Evolutionary conservation across 129 eudicot species (phyloP), one percentile per base, ranked within the genome.

Genomic region (Chrysanthemum makinoi): DNA sequence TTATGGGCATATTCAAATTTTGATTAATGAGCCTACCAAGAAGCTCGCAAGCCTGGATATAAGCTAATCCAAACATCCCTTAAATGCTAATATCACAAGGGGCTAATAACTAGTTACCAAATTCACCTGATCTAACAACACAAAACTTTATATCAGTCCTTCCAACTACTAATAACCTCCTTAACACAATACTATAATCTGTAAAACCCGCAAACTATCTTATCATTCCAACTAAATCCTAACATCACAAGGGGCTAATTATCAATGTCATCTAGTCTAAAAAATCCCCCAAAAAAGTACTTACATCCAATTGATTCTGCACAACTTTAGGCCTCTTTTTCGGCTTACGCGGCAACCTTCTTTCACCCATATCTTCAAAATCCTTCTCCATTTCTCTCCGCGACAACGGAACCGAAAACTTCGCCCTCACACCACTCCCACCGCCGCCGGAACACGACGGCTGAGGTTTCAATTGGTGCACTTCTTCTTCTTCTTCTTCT

Each of bases 331-430:
- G 79, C 11, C 96, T 73, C 67, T 92, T 92, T 78, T 80, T 87
- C 1, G 96, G 96, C 49, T 90, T 66, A 9, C 95, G 84, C 0
- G 88, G 86, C 49, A 87, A 80, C 48, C 84, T 70, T 24, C 77
- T 75, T 1, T 88, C 88, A 4, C 83, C 83, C 68, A 93, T 80
- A 9, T 70, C 85, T 56, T 76, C 60, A 68, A 87, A 93, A 74
- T 93, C 98, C 65, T 85, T 85, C 77, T 87, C 98, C 79, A 93
- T 93, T 72, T 89, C 95, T 35, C 77, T 63, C 17, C 82, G 83
- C 1, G 95, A 79, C n/a, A 93, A 85, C 53, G 87, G 57, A 56
- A 83, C 83, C 0, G 92, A 87, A 35, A 89, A 89, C 61, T 83
- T 93, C 8, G 74, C 73, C 80, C 96, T 84, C 65, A 61, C 77